A percentile compares a stretch with the other conserved stretches of the same genome.
Evolutionary conservation across 2,329 filamentous ascomycete species (phyloP).

Genomic region (Leptographium wingfieldii): DNA sequence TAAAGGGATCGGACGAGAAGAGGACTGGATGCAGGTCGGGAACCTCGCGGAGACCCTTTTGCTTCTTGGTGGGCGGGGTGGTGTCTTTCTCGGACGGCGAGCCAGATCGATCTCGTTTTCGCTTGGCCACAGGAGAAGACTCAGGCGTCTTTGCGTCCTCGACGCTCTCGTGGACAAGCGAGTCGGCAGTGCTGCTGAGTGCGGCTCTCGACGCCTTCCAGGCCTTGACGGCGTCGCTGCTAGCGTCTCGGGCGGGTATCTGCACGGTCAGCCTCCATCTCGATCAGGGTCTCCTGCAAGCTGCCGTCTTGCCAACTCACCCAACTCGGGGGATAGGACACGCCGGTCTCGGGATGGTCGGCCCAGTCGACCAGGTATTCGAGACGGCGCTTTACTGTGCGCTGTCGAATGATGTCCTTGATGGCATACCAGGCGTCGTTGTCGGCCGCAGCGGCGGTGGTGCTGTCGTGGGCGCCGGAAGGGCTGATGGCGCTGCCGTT

Average conservation of each 20-base stretch:
- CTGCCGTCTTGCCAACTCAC: constrained; percentile 19
- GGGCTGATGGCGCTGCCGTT: neutral
- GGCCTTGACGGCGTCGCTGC: constrained; percentile 14
- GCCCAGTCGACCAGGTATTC: constrained; percentile 47
- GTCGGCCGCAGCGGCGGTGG: neutral
- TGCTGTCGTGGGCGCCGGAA: neutral
- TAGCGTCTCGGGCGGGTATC: constrained; percentile 17
- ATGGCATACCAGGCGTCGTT: constrained; percentile 17
- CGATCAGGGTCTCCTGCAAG: too few relatives aligned
- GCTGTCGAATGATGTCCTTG: constrained; percentile 26
- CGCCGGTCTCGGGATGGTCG: constrained; percentile 34
- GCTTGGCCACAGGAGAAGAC: neutral
- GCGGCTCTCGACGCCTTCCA: constrained; percentile 14
- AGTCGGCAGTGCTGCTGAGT: neutral
- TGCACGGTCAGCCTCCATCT: neutral
- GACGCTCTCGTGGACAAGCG: neutral
- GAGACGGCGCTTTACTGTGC: constrained; percentile 15
- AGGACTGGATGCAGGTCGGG: neutral
- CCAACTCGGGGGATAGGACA: constrained; percentile 38
- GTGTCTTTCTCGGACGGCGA: neutral
- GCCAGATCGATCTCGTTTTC: neutral
- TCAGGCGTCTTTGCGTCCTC: neutral
- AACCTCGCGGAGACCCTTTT: neutral
- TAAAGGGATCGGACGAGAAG: neutral
- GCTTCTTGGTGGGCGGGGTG: neutral